A percentile compares a stretch with the other conserved stretches of the same genome.
These are phyloP conservation scores for Alternaria infectoria DNA, from an alignment of 2,329 filamentous ascomycete species.

Conservation along the genomic window DNA sequence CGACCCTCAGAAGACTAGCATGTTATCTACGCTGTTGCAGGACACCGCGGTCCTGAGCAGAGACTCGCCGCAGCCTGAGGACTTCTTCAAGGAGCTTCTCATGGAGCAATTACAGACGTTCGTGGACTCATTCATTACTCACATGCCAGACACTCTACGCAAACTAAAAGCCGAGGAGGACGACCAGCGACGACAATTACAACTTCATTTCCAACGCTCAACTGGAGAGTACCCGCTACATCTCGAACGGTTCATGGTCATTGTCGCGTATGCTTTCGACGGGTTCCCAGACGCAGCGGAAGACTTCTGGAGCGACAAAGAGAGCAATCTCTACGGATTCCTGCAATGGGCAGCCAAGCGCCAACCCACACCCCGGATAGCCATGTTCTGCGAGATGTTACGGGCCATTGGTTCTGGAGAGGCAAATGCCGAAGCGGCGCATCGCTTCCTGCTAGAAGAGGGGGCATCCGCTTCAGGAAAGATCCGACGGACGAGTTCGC, in stretches of 20 bases:
- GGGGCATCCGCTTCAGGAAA: constrained; percentile 71
- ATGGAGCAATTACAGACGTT: constrained; percentile 87
- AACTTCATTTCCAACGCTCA: constrained; percentile 51
- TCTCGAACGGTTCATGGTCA: constrained; percentile 87
- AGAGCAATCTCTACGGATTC: constrained; percentile 93
- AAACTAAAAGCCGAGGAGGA: constrained; percentile 88
- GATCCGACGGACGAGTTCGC: constrained; percentile 79
- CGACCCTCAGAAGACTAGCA: constrained; percentile 81
- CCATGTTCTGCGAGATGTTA: constrained; percentile 95
- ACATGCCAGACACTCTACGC: constrained; percentile 90
- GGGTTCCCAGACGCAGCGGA: constrained; percentile 81
- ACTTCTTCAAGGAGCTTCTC: constrained; percentile 73
- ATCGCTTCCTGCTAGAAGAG: constrained; percentile 90
- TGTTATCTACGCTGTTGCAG: constrained; percentile 82
- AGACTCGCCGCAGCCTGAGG: constrained; percentile 72
- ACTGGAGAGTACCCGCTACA: constrained; percentile 64
- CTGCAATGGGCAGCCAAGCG: constrained; percentile 95
- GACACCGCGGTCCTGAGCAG: constrained; percentile 73
- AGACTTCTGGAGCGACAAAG: constrained; percentile 89
- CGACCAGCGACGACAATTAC: constrained; percentile 69
- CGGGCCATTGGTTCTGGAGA: constrained; percentile 84
- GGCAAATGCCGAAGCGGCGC: constrained; percentile 81
- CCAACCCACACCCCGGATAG: constrained; percentile 93
- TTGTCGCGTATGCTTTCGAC: constrained; percentile 92
- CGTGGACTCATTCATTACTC: constrained; percentile 90